phyloP scores from a whole-genome alignment of 108 stramenopile species.

The Schizochytrium sp. region DNA sequence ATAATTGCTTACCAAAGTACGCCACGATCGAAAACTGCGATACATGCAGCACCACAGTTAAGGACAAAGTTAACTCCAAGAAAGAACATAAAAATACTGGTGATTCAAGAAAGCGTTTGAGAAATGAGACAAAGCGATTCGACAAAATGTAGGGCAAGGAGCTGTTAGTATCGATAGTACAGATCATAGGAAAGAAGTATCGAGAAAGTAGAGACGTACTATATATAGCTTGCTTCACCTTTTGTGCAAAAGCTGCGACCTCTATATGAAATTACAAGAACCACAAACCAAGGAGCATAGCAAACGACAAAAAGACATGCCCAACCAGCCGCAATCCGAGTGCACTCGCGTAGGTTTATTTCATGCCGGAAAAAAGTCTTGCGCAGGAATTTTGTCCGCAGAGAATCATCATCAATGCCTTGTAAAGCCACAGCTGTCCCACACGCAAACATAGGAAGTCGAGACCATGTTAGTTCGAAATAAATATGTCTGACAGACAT shows the following conservation, averaged over 20 bases:
- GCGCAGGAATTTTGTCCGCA: not conserved
- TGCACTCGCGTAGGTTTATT: constrained; percentile 34
- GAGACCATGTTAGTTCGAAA: no score
- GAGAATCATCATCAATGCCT: not conserved
- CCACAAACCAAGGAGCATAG: constrained; percentile 49
- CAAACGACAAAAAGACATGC: constrained; percentile 27
- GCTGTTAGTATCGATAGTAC: no score
- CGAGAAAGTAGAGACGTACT: not conserved
- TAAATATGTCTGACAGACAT: no score
- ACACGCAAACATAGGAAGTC: no score
- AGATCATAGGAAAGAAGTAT: no score
- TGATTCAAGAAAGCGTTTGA: no score
- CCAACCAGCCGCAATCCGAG: constrained; percentile 19
- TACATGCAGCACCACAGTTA: constrained; percentile 7
- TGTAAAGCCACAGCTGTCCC: not conserved
- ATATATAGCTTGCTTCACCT: not conserved
- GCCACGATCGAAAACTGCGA: constrained; percentile 6
- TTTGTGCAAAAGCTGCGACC: not conserved
- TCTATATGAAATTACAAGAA: not conserved
- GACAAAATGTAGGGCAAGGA: no score
- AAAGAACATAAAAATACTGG: not conserved
- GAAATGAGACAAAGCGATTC: no score
- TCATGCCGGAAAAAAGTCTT: constrained; percentile 41
- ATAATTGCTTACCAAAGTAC: not conserved
- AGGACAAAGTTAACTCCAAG: not conserved